Percentiles rank a stretch among this genome's conserved stretches.
Conservation (phyloP, 768 basidiomycete species). For the Xerocomellus chrysenteron region DNA sequence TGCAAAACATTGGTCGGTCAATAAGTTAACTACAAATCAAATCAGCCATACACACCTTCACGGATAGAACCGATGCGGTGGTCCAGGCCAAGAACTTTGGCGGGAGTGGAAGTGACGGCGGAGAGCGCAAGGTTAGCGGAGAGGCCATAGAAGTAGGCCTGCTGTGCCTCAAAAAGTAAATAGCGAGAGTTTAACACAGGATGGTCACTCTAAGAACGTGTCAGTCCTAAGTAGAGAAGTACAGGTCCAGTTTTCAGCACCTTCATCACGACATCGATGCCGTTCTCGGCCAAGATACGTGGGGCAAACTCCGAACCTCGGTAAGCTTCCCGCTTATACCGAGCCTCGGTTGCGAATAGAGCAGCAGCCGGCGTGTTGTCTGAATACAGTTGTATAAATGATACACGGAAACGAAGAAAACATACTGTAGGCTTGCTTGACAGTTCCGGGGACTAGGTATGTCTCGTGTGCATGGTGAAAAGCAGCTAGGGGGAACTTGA, state of each 20-base stretch:
- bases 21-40: background rate
- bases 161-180: slow-evolving; percentile 58
- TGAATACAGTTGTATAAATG: slow-evolving; percentile 13
- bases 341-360: slow-evolving; percentile 75
- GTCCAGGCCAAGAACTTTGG: slow-evolving; percentile 65
- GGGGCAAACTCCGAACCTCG: slow-evolving; percentile 65
- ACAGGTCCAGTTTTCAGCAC: slow-evolving; percentile 34
- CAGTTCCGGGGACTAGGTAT: slow-evolving; percentile 79
- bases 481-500: slow-evolving; percentile 77
- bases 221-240: slow-evolving; percentile 2
- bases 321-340: slow-evolving; percentile 64
- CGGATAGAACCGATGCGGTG: slow-evolving; percentile 71
- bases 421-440: slow-evolving; percentile 66
- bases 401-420: background rate
- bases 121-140: slow-evolving; percentile 63
- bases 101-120: slow-evolving; percentile 70
- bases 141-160: slow-evolving; percentile 72
- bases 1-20: background rate
- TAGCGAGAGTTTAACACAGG: slow-evolving; percentile 56
- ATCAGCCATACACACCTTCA: slow-evolving; percentile 37
- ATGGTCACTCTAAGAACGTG: slow-evolving; percentile 45
- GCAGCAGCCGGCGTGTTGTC: slow-evolving; percentile 69
- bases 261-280: slow-evolving; percentile 62
- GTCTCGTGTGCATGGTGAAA: slow-evolving; percentile 90
- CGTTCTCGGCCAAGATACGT: slow-evolving; percentile 55